Evolutionary conservation across 805 yeast species (phyloP), one percentile per base, ranked within the genome.

Genomic region (Metschnikowia cerradonensis): DNA sequence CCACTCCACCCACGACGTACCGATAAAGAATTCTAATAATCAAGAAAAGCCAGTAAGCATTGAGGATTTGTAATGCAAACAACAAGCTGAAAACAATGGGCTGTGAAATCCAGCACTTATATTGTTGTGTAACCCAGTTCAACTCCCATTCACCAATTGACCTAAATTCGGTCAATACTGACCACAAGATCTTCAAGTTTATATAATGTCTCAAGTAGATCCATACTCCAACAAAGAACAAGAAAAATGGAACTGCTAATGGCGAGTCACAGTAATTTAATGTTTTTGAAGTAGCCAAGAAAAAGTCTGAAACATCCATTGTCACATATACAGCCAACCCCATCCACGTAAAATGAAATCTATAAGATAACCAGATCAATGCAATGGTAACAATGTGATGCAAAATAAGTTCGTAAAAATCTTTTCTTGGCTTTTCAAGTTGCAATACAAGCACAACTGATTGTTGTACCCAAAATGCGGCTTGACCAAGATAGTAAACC

Each of bases 381-480:
- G 90, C 81, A 66, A 94, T 83, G 23, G 99, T 94, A 56, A 94
- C 83, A 55, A 94, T 79, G 67, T 94, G 99, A 69, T 94, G 99
- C 68, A 89, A 83, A 37, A 92, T 88, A 53, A 94, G 79, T 70
- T 94, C 99, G 60, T 83, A 74, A 71, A 84, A 91, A 67, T 94
- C 99, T 69, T 90, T 91, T 68, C 99, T 81, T 51, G 97, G 98
- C 67, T 89, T 89, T 70, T 94, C 99, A 53, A 94, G 77, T 67
- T 87, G 96, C 56, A 94, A 76, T 42, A 82, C 71, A 56, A 94
- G 75, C 32, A 94, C 87, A 38, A 88, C 83, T 1, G 95, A 84
- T 71, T 94, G 99, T 73, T 94, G 99, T 20, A 90, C 83, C 99
- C 99, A 94, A 69, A 90, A 94, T 4, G 97, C 87, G 5, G 98